A percentile compares a stretch with the other conserved stretches of the same genome.
Conservation (phyloP, 106 monocot species). For the Acorus gramineus region DNA sequence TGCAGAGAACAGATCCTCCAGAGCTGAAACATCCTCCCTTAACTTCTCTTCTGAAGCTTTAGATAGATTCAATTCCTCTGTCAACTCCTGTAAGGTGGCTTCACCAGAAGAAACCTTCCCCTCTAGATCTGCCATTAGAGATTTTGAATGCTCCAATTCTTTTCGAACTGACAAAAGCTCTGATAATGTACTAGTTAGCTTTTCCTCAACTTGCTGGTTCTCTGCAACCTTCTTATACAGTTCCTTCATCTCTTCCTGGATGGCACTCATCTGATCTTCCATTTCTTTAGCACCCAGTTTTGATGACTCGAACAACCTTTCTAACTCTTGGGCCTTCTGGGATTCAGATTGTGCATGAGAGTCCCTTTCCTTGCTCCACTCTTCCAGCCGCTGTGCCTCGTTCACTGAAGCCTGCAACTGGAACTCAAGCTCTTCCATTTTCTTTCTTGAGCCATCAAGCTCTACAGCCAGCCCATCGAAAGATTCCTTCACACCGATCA, state of each 20-base stretch:
- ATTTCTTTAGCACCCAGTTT: slow-evolving; percentile 32
- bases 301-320: slow-evolving; percentile 35
- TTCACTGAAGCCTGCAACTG: slow-evolving; percentile 21
- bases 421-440: slow-evolving; percentile 34
- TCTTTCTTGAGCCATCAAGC: slow-evolving; percentile 39
- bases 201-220: slow-evolving; percentile 41
- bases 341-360: slow-evolving; percentile 35
- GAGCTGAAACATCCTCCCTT: slow-evolving; percentile 30
- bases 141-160: slow-evolving; percentile 29
- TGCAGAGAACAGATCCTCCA: slow-evolving; percentile 37
- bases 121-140: slow-evolving; percentile 46
- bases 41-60: slow-evolving; percentile 52
- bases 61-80: slow-evolving; percentile 31
- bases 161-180: slow-evolving; percentile 32
- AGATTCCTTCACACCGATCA: slow-evolving; percentile 41
- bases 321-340: slow-evolving; percentile 41
- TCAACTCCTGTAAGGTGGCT: slow-evolving; percentile 36
- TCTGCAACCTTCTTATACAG: slow-evolving; percentile 27
- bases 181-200: slow-evolving; percentile 19
- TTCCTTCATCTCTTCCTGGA: slow-evolving; percentile 41
- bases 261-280: slow-evolving; percentile 33
- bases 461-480: slow-evolving; percentile 29
- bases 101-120: slow-evolving; percentile 39
- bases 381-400: slow-evolving; percentile 34
- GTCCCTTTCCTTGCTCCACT: slow-evolving; percentile 23